phyloP scores from a whole-genome alignment of 345 rosid genomes.

The Physaria fendleri region DNA sequence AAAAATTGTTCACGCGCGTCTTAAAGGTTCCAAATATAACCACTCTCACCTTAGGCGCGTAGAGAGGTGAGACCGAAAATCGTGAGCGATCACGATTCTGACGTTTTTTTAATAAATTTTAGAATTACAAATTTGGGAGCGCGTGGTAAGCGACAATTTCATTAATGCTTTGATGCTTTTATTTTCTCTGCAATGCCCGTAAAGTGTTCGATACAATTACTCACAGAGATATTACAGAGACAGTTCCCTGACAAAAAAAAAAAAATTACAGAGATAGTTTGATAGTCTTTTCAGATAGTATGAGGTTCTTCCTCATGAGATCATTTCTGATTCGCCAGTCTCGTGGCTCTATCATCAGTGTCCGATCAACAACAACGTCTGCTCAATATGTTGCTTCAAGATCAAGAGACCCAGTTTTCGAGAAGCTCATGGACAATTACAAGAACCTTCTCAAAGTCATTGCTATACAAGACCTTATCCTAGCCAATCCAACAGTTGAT shows the following conservation, averaged over 20 bases:
- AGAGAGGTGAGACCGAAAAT: no score
- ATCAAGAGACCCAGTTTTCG: conserved; percentile 70
- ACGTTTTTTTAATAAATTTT: no score
- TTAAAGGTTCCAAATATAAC: no score
- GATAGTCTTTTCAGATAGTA: background rate
- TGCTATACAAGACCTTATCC: conserved; percentile 70
- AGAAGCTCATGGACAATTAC: conserved; percentile 85
- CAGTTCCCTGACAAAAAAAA: no score
- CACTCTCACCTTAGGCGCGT: no score
- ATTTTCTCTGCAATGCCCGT: background rate
- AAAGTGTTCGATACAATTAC: conserved; percentile 28
- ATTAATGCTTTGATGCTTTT: background rate
- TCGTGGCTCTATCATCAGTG: conserved; percentile 11
- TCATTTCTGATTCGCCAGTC: conserved; percentile 13
- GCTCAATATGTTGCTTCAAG: conserved; percentile 69
- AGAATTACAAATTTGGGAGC: no score
- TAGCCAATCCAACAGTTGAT: conserved; percentile 46
- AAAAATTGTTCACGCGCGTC: no score
- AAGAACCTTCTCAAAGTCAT: conserved; percentile 71
- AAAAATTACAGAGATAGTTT: background rate
- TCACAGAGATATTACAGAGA: background rate
- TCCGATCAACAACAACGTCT: conserved; percentile 61
- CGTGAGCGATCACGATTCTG: no score
- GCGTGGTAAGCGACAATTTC: no score
- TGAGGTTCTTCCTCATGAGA: conserved; percentile 20